A percentile compares a stretch with the other conserved stretches of the same genome.
These are phyloP conservation scores for Asterochloris erici DNA, from an alignment of 139 green algal species.

Conservation along the genomic window DNA sequence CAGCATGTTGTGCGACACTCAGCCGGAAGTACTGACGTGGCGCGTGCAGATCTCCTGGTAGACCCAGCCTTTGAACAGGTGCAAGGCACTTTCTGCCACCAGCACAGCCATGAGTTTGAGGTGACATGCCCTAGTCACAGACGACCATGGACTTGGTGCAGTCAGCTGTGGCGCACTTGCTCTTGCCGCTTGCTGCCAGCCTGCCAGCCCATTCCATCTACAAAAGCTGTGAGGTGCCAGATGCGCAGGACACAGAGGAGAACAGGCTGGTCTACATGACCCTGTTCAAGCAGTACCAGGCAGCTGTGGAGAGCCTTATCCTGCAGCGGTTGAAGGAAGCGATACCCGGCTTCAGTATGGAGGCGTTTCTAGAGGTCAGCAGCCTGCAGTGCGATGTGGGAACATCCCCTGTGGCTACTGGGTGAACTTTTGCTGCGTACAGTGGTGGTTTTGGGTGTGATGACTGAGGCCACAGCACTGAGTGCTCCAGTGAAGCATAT, in stretches of 20 bases:
- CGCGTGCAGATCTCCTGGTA: constrained; percentile 3
- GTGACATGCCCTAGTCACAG: background rate
- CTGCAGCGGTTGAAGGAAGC: constrained; percentile 4
- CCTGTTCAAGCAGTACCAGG: background rate
- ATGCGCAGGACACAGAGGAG: constrained; percentile 10
- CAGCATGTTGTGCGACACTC: too few relatives aligned
- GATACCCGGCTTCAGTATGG: constrained; percentile 14
- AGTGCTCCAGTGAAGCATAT: too few relatives aligned
- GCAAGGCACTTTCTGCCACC: constrained; percentile 7
- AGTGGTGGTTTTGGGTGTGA: too few relatives aligned
- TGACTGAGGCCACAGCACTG: too few relatives aligned
- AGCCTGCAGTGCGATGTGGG: background rate
- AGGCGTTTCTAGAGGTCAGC: constrained; percentile 1
- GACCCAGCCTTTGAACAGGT: constrained; percentile 7
- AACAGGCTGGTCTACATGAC: constrained; percentile 11
- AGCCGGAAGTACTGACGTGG: too few relatives aligned
- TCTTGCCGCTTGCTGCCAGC: too few relatives aligned
- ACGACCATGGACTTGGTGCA: too few relatives aligned
- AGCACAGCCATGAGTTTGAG: constrained; percentile 10
- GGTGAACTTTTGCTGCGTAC: too few relatives aligned
- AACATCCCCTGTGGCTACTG: too few relatives aligned
- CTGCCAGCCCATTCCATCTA: too few relatives aligned
- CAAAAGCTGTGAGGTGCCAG: too few relatives aligned
- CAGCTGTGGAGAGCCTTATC: background rate
- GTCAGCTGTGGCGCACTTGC: too few relatives aligned